Evolutionary conservation across 768 basidiomycete species (phyloP), one percentile per base, ranked within the genome.

Genomic region (Boletus huronensis): DNA sequence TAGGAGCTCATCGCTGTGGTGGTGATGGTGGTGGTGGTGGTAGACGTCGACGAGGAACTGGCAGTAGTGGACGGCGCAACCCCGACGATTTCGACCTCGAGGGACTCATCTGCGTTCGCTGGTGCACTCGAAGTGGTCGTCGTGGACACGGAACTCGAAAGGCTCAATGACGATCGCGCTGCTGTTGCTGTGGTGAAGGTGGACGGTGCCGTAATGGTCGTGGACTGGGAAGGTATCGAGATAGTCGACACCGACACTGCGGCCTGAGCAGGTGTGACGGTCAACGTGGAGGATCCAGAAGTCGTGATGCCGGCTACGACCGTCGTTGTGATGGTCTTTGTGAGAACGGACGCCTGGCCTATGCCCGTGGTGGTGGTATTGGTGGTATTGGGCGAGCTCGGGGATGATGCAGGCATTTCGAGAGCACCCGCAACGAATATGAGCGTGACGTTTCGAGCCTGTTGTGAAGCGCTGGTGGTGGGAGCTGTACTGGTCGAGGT

Each of bases 391-490:
- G 52, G 44, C 8, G 54, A 17, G 10, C 42, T 52, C 14, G 54
- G 26, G 23, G 52, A 46, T 8, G 48, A 41, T 16, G 60, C 54
- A 11, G 64, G 63, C 13, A 70, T 64, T 45, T 70, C 70, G 29
- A 73, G 74, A 5, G 65, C 54, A 5, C 63, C 63, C 8, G 82
- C 77, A 3, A 74, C 74, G 65, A 84, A 85, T 23, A 80, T 69
- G n/a, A 87, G 73, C 0, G 77, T 77, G 6, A 84, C 82, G 51
- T 78, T 79, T 29, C 53, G 55, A 25, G 57, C 52, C 23, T 59
- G 57, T 28, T 64, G 53, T 14, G 57, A 50, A 25, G 54, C 19
- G 8, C 48, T 59, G 10, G 59, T 10, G 6, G 28, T 42, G 6
- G 69, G 58, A 0, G 41, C 31, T 23, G 55, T 40, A 7, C 65